Evolutionary conservation across 495 filamentous ascomycete genomes (phyloP), one percentile per base, ranked within the genome.

Genomic region (Aspergillus conjunctus): DNA sequence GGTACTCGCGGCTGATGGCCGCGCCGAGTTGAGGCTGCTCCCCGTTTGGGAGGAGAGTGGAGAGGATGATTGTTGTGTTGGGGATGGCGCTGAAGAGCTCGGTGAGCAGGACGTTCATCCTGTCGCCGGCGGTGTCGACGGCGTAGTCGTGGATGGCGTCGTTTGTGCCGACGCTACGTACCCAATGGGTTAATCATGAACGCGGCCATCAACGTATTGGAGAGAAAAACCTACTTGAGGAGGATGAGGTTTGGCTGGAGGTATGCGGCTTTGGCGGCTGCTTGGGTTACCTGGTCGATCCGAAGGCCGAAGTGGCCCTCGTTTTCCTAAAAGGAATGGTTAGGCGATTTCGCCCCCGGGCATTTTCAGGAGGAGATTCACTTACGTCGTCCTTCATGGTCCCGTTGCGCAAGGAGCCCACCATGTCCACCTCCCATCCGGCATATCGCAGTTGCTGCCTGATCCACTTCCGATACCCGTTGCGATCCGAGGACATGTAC

Each of bases 381-480:
- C 68, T 34, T 33, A 75, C 78, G 69, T 81, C 80, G 64, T 86
- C 74, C 48, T 59, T 31, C 79, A 85, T 84, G 3, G 65, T 77
- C 21, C 83, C 82, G 61, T 69, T 66, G 7, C 64, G 64, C 44
- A 68, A 52, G 34, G 71, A 76, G 12, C 83, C 82, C 17, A 85
- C 73, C 75, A 84, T 82, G 65, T 84, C 77, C 14, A 83, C 79
- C 20, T 69, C 61, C 71, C 71, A 75, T 3, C 74, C 75, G 2
- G 62, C 58, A 54, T 66, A 72, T 15, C 73, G 69, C 33, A 80
- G 63, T 51, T 76, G 69, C 43, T 73, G 61, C 8, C 79, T 68
- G 2, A 82, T 67, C 45, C 57, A 49, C 43, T 76, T 67, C 66
- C 84, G 80, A 64, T 83, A 87, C n/a, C 83, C 83, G 66, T 83